Evolutionary conservation across 192 early-diverging fungal species (phyloP), one percentile per base, ranked within the genome.

Genomic region (Backusella luteola): DNA sequence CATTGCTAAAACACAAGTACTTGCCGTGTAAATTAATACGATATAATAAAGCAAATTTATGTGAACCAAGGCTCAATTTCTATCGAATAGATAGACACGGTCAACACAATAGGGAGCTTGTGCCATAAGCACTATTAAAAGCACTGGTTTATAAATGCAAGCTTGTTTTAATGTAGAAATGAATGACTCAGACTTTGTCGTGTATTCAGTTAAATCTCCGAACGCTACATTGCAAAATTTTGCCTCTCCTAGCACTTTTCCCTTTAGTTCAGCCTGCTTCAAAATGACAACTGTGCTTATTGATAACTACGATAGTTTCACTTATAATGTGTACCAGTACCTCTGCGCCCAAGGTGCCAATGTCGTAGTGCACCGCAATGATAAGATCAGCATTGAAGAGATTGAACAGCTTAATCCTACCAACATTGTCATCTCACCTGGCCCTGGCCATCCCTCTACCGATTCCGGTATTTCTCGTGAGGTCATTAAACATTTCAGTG

Each of bases 221-320:
- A 35, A n/a, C 4, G 9, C 8, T 5, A 29, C 11, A 29, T 63
- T 9, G 23, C 8, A 63, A 63, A 63, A 23, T 71, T 71, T 71
- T 71, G 41, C 42, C 23, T 32, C 29, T 44, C 21, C 41, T 14
- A 19, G 29, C 6, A 44, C 26, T n/a, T 29, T 34, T 34, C 42
- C 42, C 39, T 49, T 15, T 44, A 49, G 38, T 71, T 34, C 1
- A 42, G 17, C 38, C 42, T 66, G 4, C 34, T 68, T 32, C 4
- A 32, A 15, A 76, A 89, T 90, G 87, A 80, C 90, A 35, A 90
- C 93, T 46, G 74, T 98, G 68, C 88, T 98, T 77, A 96, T 99
- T 69, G 98, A 99, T 87, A 98, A 98, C 79, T 99, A 97, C 90
- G 98, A 99, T 87, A 94, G 91, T 76, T 99, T 99, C 79, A 98